Base-by-base conservation (phyloP, 257 asterid genomes). In the Cordia subcordata region DNA sequence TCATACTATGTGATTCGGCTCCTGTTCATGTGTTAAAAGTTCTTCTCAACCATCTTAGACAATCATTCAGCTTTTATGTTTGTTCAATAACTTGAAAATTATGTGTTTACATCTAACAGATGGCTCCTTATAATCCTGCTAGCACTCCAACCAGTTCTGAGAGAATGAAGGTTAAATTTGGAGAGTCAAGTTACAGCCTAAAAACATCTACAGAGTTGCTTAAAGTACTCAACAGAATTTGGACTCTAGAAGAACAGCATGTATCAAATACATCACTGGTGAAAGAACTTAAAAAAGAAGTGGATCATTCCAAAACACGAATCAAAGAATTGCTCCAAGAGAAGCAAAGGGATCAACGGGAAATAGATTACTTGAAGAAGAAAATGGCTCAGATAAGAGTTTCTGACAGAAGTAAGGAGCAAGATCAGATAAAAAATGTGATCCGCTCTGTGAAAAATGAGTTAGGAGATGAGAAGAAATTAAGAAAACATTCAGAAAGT, bases 231-330 rank as follows among this genome's bases (percentile, higher is more conserved):
- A 88, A 91, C 23, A 76, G 90, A 72, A 85, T 91, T 17, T 91
- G 96, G 96, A 88, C 76, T 69, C 98, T 91, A 13, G 98, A 91
- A 81, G 95, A 91, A 63, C 86, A 82, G 60, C 87, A 85, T 20
- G 75, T 75, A 5, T 63, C 90, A 42, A 84, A 84, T 68, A 76
- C 78, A 64, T 81, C 85, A 8, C 68, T 85, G 55, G 82, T 83
- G 13, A 80, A 81, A 68, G 79, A 85, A 15, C 73, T 85, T 65
- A 75, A 69, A 72, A 74, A 53, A 64, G 93, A 91, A 68, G 75
- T 85, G n/a, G 78, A 77, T 64, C 75, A 71, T 58, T 76, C 95
- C 21, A 79, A 72, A 52, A 59, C 64, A 27, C 82, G 35, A 44
- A 58, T 71, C 61, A 81, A 76, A 65, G 82, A 72, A 53, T 76